These are phyloP conservation scores for Leavenworthia alabamica DNA, from an alignment of 345 rosid genomes.

Conservation along the genomic window DNA sequence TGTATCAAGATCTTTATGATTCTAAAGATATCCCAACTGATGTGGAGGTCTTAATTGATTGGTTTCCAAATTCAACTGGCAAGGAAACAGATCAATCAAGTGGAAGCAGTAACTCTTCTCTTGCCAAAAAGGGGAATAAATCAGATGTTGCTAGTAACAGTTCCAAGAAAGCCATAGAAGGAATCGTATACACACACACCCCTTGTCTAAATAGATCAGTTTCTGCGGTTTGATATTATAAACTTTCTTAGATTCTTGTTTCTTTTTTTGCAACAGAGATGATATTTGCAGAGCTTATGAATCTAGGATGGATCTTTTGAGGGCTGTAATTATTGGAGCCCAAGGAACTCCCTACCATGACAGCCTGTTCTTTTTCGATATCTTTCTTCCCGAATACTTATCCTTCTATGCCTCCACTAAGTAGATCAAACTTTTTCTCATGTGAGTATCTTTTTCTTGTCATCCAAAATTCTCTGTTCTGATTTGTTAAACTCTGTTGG, in stretches of 20 bases:
- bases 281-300: conserved; percentile 86
- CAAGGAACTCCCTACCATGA: conserved; percentile 95
- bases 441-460: background rate
- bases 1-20: conserved; percentile 68
- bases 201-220: background rate
- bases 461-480: background rate
- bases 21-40: conserved; percentile 59
- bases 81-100: conserved; percentile 17
- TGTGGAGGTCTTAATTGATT: conserved; percentile 71
- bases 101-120: conserved; percentile 23
- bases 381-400: conserved; percentile 70
- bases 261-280: conserved; percentile 43
- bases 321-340: conserved; percentile 90
- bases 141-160: conserved; percentile 14
- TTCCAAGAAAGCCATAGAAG: conserved; percentile 6
- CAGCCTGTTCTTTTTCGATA: conserved; percentile 87
- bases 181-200: conserved; percentile 16
- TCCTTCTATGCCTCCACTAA: conserved; percentile 75
- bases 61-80: conserved; percentile 38
- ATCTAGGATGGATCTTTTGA: conserved; percentile 86
- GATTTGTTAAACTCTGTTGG: conserved; percentile 2
- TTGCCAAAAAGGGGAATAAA: background rate
- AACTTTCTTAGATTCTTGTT: background rate
- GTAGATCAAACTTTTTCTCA: conserved; percentile 19
- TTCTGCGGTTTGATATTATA: background rate